Evolutionary conservation across 768 basidiomycete species (phyloP), one percentile per base, ranked within the genome.

Genomic region (Phallus indusiatus): DNA sequence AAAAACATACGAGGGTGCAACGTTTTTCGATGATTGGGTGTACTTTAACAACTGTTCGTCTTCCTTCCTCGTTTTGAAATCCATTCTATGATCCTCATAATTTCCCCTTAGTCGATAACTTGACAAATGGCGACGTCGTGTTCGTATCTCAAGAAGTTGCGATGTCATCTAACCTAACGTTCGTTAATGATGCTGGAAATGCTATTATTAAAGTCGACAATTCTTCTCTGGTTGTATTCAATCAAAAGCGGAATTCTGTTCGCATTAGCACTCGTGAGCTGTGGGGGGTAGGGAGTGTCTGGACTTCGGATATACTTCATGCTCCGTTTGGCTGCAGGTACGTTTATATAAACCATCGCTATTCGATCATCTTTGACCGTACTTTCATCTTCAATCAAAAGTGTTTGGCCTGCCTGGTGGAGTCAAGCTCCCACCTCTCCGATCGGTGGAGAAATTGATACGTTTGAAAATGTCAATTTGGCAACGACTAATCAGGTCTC

Each of bases 151-250:
- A 67, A 11, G 61, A 66, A 53, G 71, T 72, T 14, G 84, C 79
- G 3, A 67, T 71, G 35, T 71, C 77, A 6, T 70, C 76, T 37
- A 69, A 78, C 59, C 80, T 88, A 36, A 79, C 84, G 1, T 87
- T 77, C 64, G 77, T 87, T 47, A 84, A 90, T 63, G 63, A 73
- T 17, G 84, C 86, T 2, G 84, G 83, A 14, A 85, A 85, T 61
- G 88, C 87, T 1, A 81, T 90, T 65, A 85, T 90, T 66, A 81
- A 78, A 65, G 86, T 90, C 12, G 88, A 90, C 72, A 88, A 89
- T 67, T 80, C 77, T 28, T 75, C 83, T 1, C 73, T 66, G 1
- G 78, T 87, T 17, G 68, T 68, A 17, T 65, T 60, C 47, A 76
- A 77, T 57, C 64, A 80, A 49, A 76, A 81, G 60, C 73, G 88